phyloP scores from a whole-genome alignment of 169 alveolate species.

The Cryptosporidium muris region DNA sequence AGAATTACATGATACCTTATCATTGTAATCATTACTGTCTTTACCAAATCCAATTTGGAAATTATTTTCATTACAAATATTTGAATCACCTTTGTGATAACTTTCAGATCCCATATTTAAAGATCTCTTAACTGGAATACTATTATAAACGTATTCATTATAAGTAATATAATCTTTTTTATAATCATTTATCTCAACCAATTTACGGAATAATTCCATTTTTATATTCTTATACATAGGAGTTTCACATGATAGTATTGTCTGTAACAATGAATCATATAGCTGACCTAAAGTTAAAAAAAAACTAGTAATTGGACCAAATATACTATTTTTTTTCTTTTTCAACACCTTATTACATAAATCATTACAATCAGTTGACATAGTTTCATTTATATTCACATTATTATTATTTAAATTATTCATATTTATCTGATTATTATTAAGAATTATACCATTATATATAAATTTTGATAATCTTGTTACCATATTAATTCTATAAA shows the following conservation, averaged over 20 bases:
- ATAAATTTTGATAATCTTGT: slow-evolving; percentile 28
- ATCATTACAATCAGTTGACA: not conserved
- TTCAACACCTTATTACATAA: not conserved
- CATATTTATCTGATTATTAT: slow-evolving; percentile 1
- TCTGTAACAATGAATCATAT: slow-evolving; percentile 15
- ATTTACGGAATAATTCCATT: not conserved
- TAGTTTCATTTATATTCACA: slow-evolving; percentile 1
- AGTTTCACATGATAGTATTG: not conserved
- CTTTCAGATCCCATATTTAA: not conserved
- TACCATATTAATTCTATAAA: slow-evolving; percentile 7
- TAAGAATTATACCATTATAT: slow-evolving; percentile 22
- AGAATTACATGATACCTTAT: not conserved
- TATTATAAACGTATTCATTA: no score
- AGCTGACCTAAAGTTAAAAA: slow-evolving; percentile 10
- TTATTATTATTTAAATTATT: not conserved
- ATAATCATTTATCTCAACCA: not conserved
- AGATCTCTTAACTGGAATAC: not conserved
- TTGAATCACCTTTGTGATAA: not conserved
- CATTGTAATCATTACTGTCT: not conserved
- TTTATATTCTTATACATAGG: not conserved
- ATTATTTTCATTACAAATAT: not conserved
- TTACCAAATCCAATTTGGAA: not conserved
- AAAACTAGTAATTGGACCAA: slow-evolving; percentile 18
- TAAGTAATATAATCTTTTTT: not conserved
- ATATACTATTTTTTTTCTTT: slow-evolving; percentile 11